A percentile compares a stretch with the other conserved stretches of the same genome.
Evolutionary conservation across 257 asterid species (phyloP).

Genomic region (Verbena officinalis): DNA sequence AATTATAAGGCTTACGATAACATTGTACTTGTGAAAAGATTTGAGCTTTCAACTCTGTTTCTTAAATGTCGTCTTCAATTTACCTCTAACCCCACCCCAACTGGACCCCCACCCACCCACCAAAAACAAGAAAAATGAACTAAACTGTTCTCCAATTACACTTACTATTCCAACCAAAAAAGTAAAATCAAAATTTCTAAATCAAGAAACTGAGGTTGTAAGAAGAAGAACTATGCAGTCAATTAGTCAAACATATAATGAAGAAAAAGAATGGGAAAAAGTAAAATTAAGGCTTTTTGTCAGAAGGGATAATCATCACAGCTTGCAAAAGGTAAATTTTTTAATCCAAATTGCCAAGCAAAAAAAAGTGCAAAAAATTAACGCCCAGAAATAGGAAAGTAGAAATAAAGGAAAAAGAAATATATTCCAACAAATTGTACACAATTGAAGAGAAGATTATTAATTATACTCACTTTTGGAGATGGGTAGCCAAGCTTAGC

Average conservation of each 20-base stretch:
- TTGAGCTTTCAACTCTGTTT: neutral
- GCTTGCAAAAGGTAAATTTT: conserved; percentile 25
- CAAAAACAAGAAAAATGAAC: conserved; percentile 4
- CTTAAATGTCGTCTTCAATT: neutral
- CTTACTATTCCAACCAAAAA: too few relatives aligned
- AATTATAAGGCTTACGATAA: too few relatives aligned
- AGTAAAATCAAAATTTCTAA: neutral
- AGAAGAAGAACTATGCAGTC: conserved; percentile 1
- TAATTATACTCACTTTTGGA: conserved; percentile 50
- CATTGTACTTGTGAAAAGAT: neutral
- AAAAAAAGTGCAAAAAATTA: neutral
- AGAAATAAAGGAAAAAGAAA: neutral
- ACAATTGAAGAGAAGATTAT: neutral
- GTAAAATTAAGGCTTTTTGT: conserved; percentile 19
- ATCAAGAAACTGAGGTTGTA: conserved; percentile 20
- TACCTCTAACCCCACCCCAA: neutral
- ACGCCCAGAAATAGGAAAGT: too few relatives aligned
- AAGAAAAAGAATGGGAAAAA: neutral
- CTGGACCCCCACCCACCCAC: neutral
- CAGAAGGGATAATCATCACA: conserved; percentile 35
- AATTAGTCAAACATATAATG: conserved; percentile 1
- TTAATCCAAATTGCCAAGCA: conserved; percentile 18
- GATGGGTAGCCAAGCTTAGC: conserved; percentile 51
- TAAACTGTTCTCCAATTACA: too few relatives aligned
- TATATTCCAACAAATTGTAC: too few relatives aligned